These are phyloP conservation scores for Lactifluus subvellereus DNA, from an alignment of 768 basidiomycete genomes.

Conservation along the genomic window DNA sequence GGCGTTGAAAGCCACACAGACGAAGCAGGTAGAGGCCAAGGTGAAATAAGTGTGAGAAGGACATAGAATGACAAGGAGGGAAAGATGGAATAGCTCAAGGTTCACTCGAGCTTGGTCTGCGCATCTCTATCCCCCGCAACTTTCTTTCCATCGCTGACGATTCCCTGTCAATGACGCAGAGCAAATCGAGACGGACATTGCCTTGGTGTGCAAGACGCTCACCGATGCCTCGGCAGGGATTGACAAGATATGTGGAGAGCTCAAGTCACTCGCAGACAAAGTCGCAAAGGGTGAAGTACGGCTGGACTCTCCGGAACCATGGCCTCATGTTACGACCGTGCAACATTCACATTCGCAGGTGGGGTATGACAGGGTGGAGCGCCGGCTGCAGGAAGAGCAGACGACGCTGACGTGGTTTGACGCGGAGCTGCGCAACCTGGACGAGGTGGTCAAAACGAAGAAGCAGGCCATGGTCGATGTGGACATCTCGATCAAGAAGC, in stretches of 20 bases:
- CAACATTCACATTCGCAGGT: slow-evolving; percentile 35
- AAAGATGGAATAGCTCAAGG: slow-evolving; percentile 91
- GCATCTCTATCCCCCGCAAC: background rate
- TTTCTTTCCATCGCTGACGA: background rate
- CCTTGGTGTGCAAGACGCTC: slow-evolving; percentile 5
- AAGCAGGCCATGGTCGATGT: slow-evolving; percentile 62
- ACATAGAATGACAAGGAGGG: slow-evolving; percentile 99
- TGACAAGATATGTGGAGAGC: too few species aligned
- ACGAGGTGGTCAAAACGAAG: slow-evolving; percentile 74
- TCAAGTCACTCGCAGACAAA: too few species aligned
- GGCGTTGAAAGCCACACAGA: slow-evolving; percentile 57
- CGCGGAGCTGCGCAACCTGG: slow-evolving; percentile 78
- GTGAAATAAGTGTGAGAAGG: slow-evolving; percentile 79
- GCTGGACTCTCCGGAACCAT: too few species aligned
- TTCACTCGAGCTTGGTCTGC: slow-evolving; percentile 76
- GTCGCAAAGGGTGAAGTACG: too few species aligned
- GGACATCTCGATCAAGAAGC: slow-evolving; percentile 56
- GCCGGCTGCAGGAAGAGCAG: slow-evolving; percentile 74
- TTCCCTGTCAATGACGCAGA: slow-evolving; percentile 39
- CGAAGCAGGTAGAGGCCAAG: slow-evolving; percentile 70
- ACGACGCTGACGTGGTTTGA: slow-evolving; percentile 86
- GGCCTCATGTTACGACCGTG: too few species aligned
- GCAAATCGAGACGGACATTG: slow-evolving; percentile 71
- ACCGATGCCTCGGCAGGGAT: background rate
- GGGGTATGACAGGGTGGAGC: slow-evolving; percentile 49